Evolutionary conservation across 352 stramenopile genomes (phyloP).

Genomic region (Phytophthora sp.): DNA sequence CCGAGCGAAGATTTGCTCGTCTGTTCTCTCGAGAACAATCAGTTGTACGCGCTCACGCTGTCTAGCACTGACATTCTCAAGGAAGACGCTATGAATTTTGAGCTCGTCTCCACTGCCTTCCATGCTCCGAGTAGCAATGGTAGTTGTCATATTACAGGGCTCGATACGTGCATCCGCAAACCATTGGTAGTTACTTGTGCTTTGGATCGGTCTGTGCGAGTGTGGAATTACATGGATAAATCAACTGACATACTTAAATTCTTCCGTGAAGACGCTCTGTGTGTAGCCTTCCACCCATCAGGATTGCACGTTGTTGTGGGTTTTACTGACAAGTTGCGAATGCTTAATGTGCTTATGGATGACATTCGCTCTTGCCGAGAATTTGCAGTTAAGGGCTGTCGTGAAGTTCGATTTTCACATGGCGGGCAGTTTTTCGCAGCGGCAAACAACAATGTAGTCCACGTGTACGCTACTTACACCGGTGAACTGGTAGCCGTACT

Average conservation of each 20-base stretch:
- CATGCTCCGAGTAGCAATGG: slow-evolving; percentile 74
- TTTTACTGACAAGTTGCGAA: slow-evolving; percentile 93
- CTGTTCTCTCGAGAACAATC: slow-evolving; percentile 88
- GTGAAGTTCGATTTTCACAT: slow-evolving; percentile 91
- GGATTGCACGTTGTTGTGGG: slow-evolving; percentile 90
- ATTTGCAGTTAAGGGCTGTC: slow-evolving; percentile 92
- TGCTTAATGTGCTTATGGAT: slow-evolving; percentile 96
- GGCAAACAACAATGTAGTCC: slow-evolving; percentile 89
- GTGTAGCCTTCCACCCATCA: slow-evolving; percentile 92
- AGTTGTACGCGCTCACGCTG: slow-evolving; percentile 91
- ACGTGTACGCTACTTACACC: slow-evolving; percentile 85
- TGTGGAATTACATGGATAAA: slow-evolving; percentile 96
- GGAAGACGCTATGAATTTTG: slow-evolving; percentile 94
- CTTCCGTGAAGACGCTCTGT: slow-evolving; percentile 91
- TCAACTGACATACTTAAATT: slow-evolving; percentile 91
- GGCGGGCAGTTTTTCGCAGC: slow-evolving; percentile 92
- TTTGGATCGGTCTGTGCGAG: slow-evolving; percentile 89
- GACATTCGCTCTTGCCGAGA: slow-evolving; percentile 92
- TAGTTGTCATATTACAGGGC: slow-evolving; percentile 84
- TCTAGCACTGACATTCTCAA: slow-evolving; percentile 93
- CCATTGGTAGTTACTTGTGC: slow-evolving; percentile 91
- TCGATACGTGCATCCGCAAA: slow-evolving; percentile 94
- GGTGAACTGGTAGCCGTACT: slow-evolving; percentile 74
- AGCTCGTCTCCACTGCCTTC: slow-evolving; percentile 89
- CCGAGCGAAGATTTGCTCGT: slow-evolving; percentile 91